phyloP scores from a whole-genome alignment of 371 early-diverging fungal species.

The Mucor ambiguus region DNA sequence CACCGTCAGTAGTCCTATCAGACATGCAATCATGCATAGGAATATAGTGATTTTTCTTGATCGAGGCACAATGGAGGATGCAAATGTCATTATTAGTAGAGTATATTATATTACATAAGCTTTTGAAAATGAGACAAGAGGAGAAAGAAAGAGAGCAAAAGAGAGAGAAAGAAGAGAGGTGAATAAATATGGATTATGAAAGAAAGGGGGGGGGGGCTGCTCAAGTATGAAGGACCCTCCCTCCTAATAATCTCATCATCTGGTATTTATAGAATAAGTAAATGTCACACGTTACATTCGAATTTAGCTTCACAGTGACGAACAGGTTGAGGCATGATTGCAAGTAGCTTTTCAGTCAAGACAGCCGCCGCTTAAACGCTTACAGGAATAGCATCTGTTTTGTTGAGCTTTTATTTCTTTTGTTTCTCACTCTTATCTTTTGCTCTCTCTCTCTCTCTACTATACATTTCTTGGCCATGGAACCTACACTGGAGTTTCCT shows the following conservation, averaged over 20 bases:
- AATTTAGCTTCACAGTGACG: not conserved
- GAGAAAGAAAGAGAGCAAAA: not conserved
- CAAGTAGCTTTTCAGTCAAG: not conserved
- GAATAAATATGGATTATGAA: slow-evolving; percentile 5
- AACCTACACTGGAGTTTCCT: slow-evolving; percentile 33
- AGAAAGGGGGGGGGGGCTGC: not conserved
- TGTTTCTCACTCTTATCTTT: not conserved
- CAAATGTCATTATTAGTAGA: slow-evolving; percentile 1
- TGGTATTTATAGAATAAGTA: not conserved
- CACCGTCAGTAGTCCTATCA: not conserved
- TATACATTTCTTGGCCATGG: slow-evolving; percentile 9
- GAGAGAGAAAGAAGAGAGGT: not conserved
- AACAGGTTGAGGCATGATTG: not conserved
- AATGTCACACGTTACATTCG: not conserved
- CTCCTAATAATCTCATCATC: not conserved
- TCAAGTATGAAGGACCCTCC: not conserved
- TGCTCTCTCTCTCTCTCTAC: not conserved
- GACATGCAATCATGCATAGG: slow-evolving; percentile 2
- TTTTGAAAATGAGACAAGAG: not conserved
- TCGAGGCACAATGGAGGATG: slow-evolving; percentile 5
- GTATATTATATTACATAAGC: slow-evolving; percentile 4
- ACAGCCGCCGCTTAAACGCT: slow-evolving; percentile 8
- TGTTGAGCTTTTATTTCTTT: slow-evolving; percentile 1
- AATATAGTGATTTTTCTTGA: slow-evolving; percentile 7
- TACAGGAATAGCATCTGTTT: not conserved